phyloP scores from a whole-genome alignment of 2,329 filamentous ascomycete species.

The Talaromyces albobiverticillius region DNA sequence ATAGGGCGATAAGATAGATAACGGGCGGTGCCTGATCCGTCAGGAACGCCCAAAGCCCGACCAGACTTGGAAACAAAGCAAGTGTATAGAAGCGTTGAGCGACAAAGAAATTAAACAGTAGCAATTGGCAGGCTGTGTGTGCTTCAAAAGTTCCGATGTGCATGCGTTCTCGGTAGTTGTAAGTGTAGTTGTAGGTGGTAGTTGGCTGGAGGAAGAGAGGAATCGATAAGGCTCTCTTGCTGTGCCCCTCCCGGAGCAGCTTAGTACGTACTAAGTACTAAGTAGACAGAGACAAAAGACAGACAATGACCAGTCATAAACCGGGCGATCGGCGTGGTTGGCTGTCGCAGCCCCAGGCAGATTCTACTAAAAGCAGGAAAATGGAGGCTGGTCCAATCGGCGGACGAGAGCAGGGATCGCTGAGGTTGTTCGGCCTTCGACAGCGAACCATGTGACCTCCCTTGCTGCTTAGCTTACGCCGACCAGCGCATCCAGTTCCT shows the following conservation, averaged over 20 bases:
- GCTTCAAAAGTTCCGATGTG: background rate
- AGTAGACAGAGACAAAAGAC: too few species aligned
- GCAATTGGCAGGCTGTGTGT: background rate
- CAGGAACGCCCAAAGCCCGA: background rate
- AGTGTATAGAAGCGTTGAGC: too few species aligned
- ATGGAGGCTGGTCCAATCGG: slow-evolving; percentile 19
- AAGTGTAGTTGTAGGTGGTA: background rate
- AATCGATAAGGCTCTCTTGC: background rate
- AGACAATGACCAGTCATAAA: slow-evolving; percentile 2
- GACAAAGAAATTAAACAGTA: background rate
- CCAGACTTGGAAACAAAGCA: background rate
- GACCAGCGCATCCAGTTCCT: background rate
- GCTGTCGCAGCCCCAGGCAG: background rate
- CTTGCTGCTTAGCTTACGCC: slow-evolving; percentile 13
- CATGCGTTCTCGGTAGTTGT: background rate
- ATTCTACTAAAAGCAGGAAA: background rate
- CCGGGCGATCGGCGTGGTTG: too few species aligned
- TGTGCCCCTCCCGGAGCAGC: slow-evolving; percentile 13
- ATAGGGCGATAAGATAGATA: background rate
- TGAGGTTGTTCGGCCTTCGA: background rate
- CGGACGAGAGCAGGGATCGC: slow-evolving; percentile 1
- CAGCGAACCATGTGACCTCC: slow-evolving; percentile 16
- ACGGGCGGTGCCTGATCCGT: background rate
- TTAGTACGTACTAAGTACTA: too few species aligned
- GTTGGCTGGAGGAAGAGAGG: background rate